Conservation (phyloP, 495 filamentous ascomycete genomes). For the Talaromyces ruber region DNA sequence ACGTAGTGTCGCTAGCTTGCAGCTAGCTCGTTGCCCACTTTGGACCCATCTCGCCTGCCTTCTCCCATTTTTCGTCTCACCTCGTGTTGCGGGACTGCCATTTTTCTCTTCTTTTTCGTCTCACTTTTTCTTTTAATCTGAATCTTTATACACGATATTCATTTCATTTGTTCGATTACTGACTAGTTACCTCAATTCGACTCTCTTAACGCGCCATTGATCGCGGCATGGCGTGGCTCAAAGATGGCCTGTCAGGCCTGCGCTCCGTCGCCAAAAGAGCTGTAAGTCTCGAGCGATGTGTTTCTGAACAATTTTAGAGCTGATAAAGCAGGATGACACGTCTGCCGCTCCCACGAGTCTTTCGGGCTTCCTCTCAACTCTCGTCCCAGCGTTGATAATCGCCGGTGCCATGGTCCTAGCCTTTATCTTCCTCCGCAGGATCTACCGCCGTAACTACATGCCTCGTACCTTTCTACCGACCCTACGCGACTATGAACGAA, state of each 20-base stretch:
- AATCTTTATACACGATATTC: not conserved
- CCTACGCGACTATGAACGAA: conserved; percentile 57
- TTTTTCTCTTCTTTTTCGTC: not conserved
- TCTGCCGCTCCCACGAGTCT: not conserved
- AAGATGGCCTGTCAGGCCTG: not conserved
- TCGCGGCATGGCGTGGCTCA: conserved; percentile 3
- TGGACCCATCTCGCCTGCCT: not conserved
- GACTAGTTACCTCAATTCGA: not conserved
- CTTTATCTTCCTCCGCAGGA: conserved; percentile 71
- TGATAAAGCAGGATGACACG: not conserved
- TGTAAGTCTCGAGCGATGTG: not conserved
- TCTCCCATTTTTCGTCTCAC: not conserved
- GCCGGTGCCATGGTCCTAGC: conserved; percentile 54
- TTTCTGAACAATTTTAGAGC: not conserved
- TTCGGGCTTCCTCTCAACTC: conserved; percentile 57
- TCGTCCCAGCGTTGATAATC: conserved; percentile 60
- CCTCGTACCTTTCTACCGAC: conserved; percentile 81
- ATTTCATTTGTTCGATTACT: not conserved
- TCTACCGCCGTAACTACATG: conserved; percentile 69
- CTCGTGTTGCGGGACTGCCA: not conserved
- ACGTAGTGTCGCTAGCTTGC: not conserved
- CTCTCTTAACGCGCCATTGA: not conserved
- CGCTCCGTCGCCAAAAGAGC: not conserved
- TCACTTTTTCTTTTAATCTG: not conserved
- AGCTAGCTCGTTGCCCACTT: not conserved